Evolutionary conservation across 1,284 basidiomycete genomes (phyloP).

Genomic region (Ceratobasidium sp.): DNA sequence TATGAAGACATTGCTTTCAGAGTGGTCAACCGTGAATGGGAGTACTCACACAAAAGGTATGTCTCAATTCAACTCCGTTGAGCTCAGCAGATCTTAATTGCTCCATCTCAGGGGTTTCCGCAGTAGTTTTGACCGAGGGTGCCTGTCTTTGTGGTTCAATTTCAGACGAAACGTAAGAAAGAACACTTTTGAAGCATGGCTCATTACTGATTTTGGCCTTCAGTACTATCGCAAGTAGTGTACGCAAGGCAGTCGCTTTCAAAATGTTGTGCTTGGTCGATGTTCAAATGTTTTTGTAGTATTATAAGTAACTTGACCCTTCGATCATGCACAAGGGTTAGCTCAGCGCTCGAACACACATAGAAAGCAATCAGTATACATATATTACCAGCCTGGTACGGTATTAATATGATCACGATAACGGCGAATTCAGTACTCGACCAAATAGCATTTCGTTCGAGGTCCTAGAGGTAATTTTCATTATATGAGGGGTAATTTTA

Average conservation of each 20-base stretch:
- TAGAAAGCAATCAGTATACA: too few relatives aligned
- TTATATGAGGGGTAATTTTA: too few relatives aligned
- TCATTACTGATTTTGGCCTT: neutral
- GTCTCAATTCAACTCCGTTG: conserved; percentile 41
- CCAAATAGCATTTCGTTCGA: too few relatives aligned
- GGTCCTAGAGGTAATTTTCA: too few relatives aligned
- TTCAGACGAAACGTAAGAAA: conserved; percentile 82
- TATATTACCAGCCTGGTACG: too few relatives aligned
- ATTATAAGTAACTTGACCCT: too few relatives aligned
- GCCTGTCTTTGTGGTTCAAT: conserved; percentile 85
- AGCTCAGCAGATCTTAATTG: conserved; percentile 10
- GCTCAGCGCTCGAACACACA: too few relatives aligned
- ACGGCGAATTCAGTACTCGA: too few relatives aligned
- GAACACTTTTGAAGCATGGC: conserved; percentile 27
- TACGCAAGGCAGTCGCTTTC: too few relatives aligned
- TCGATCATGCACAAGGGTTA: too few relatives aligned
- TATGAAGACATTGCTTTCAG: conserved; percentile 99
- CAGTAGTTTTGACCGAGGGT: conserved; percentile 86
- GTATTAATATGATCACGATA: too few relatives aligned
- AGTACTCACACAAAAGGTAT: conserved; percentile 93
- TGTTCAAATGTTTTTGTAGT: neutral
- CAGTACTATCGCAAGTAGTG: neutral
- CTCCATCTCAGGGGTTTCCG: conserved; percentile 69
- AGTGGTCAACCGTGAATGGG: conserved; percentile 98
- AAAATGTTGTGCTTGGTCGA: neutral